These are phyloP conservation scores for Arachnopeziza araneosa DNA, from an alignment of 2,329 filamentous ascomycete species.

Conservation along the genomic window DNA sequence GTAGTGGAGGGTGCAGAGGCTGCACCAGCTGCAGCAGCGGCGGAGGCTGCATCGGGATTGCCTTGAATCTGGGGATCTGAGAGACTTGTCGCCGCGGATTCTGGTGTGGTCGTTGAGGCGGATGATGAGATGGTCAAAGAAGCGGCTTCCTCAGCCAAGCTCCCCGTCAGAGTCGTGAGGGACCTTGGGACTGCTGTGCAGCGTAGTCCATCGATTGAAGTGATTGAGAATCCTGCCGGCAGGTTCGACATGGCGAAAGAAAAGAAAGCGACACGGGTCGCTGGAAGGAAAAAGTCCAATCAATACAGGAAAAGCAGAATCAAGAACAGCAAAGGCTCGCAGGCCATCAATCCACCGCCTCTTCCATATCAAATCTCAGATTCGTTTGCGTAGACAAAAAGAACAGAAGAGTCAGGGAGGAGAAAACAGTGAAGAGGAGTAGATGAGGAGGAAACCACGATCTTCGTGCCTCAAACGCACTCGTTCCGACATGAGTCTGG, in stretches of 20 bases:
- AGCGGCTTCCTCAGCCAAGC: conserved; percentile 9
- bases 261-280: conserved; percentile 24
- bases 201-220: conserved; percentile 43
- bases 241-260: conserved; percentile 39
- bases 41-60: background rate
- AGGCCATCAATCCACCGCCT: conserved; percentile 21
- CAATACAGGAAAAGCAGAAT: conserved; percentile 9
- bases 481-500: conserved; percentile 18
- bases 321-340: conserved; percentile 22
- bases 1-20: background rate
- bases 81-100: background rate
- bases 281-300: conserved; percentile 20
- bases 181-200: conserved; percentile 48
- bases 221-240: conserved; percentile 43
- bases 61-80: background rate
- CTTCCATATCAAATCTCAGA: conserved; percentile 15
- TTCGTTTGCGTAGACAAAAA: conserved; percentile 17
- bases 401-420: conserved; percentile 14
- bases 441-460: conserved; percentile 17
- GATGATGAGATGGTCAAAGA: background rate
- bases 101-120: conserved; percentile 6
- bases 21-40: background rate
- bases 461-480: conserved; percentile 23
- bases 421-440: conserved; percentile 1
- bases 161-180: conserved; percentile 18